Evolutionary conservation across 148 eudicot species (phyloP), one percentile per base, ranked within the genome.

Genomic region (Spergularia bocconei): DNA sequence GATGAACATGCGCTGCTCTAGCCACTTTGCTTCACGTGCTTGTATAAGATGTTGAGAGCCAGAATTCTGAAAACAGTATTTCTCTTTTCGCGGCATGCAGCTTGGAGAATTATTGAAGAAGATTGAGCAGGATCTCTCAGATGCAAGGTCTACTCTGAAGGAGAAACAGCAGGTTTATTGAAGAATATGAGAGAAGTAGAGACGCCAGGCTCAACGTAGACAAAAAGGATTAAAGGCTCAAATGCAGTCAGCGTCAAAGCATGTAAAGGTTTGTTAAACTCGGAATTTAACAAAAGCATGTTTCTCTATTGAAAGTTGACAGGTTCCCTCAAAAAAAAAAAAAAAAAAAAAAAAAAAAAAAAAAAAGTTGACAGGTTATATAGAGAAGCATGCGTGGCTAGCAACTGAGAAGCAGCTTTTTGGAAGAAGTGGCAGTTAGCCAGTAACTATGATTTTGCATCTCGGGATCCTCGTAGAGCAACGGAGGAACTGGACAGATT

Each of bases 301-400:
- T n/a, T n/a, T n/a, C n/a, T n/a, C n/a, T n/a, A n/a, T n/a, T n/a
- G n/a, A n/a, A n/a, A n/a, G n/a, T n/a, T n/a, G n/a, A n/a, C n/a
- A n/a, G n/a, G n/a, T n/a, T n/a, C n/a, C n/a, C n/a, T n/a, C n/a
- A n/a, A n/a, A n/a, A n/a, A n/a, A n/a, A n/a, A n/a, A n/a, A n/a
- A n/a, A n/a, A n/a, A n/a, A n/a, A n/a, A n/a, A n/a, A n/a, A n/a
- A n/a, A n/a, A n/a, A n/a, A n/a, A n/a, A n/a, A n/a, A n/a, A n/a
- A n/a, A n/a, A n/a, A n/a, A n/a, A n/a, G 96, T 95, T 76, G 97
- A 92, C 67, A 90, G 77, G 77, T 77, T 95, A 73, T n/a, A 77
- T 95, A 58, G 97, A 92, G 76, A 95, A 89, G 77, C 88, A 95
- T 89, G 85, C 90, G 7, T 95, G 98, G 98, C 90, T 95, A 80